Evolutionary conservation across 2,329 filamentous ascomycete species (phyloP).

Genomic region (Juglanconis oblonga): DNA sequence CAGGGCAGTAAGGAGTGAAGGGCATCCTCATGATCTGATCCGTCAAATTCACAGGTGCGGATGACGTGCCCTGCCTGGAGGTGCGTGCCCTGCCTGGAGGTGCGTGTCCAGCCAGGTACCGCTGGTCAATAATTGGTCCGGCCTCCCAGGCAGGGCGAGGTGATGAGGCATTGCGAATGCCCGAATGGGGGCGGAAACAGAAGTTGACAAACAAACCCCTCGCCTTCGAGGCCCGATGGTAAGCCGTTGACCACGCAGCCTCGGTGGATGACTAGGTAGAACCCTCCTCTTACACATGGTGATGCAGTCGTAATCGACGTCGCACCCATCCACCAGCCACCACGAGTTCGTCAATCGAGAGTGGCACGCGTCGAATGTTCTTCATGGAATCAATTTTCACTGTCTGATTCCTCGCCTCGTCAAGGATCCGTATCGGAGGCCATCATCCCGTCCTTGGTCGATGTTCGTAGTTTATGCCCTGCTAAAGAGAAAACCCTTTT

Average conservation of each 20-base stretch:
- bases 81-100: background rate
- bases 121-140: background rate
- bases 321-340: background rate
- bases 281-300: no score
- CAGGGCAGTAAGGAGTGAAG: background rate
- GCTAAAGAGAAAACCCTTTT: constrained; percentile 17
- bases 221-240: background rate
- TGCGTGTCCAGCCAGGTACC: background rate
- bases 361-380: background rate
- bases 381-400: constrained; percentile 18
- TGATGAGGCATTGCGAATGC: background rate
- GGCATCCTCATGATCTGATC: background rate
- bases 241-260: background rate
- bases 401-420: constrained; percentile 18
- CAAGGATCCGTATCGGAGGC: constrained; percentile 31
- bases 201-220: background rate
- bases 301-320: no score
- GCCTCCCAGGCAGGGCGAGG: background rate
- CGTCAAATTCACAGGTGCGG: background rate
- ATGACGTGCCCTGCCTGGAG: constrained; percentile 1
- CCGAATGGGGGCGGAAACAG: background rate
- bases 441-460: constrained; percentile 17
- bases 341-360: no score
- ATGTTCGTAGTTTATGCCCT: constrained; percentile 17
- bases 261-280: background rate